phyloP scores from a whole-genome alignment of 1,139 yeast genomes.

The Spathaspora sp. region DNA sequence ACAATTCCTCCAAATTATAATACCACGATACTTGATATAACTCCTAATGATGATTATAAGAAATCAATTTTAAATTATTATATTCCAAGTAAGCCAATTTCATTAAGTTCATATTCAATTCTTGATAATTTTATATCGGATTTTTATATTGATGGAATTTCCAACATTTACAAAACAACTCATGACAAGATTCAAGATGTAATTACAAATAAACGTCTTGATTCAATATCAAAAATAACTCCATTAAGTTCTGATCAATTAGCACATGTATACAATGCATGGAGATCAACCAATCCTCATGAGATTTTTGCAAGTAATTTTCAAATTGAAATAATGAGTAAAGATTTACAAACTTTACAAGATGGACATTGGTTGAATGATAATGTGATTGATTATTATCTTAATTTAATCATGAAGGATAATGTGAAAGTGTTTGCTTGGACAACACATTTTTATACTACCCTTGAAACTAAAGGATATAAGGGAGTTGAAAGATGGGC shows the following conservation, averaged over 20 bases:
- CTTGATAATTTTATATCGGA: slow-evolving; percentile 19
- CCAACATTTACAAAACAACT: slow-evolving; percentile 14
- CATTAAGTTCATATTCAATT: slow-evolving; percentile 16
- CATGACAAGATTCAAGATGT: slow-evolving; percentile 16
- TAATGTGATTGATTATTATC: slow-evolving; percentile 80
- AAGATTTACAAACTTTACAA: slow-evolving; percentile 70
- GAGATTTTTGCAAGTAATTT: slow-evolving; percentile 27
- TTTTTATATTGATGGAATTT: slow-evolving; percentile 17
- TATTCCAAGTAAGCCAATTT: slow-evolving; percentile 17
- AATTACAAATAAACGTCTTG: slow-evolving; percentile 19
- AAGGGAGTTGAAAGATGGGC: slow-evolving; percentile 88
- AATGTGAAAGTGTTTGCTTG: slow-evolving; percentile 59
- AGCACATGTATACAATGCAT: slow-evolving; percentile 21
- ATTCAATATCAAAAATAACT: slow-evolving; percentile 12
- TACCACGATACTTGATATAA: neutral
- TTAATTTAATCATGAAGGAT: slow-evolving; percentile 52
- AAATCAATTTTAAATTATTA: slow-evolving; percentile 19
- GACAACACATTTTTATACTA: slow-evolving; percentile 85
- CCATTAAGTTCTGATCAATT: slow-evolving; percentile 20
- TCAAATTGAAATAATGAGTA: slow-evolving; percentile 58
- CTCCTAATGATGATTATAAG: slow-evolving; percentile 12
- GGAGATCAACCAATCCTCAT: slow-evolving; percentile 21
- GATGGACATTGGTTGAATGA: slow-evolving; percentile 89
- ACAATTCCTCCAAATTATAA: neutral
- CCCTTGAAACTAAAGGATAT: slow-evolving; percentile 71